Evolutionary conservation across 495 filamentous ascomycete genomes (phyloP).

Genomic region (Bacidia rubella): DNA sequence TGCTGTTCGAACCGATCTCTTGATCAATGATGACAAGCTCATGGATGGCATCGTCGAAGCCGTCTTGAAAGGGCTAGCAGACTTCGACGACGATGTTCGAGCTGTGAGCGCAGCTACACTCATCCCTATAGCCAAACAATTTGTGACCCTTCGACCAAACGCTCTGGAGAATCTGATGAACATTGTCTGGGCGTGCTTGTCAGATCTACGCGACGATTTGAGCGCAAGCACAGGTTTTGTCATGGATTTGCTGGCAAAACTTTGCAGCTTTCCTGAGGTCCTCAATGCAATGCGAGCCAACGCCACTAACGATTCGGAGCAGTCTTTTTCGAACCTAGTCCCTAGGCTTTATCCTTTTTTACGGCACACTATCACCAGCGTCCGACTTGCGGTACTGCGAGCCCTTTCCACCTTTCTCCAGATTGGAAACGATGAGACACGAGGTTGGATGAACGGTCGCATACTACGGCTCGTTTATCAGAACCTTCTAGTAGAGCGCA

Average conservation of each 20-base stretch:
- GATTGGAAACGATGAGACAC: conserved; percentile 67
- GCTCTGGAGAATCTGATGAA: conserved; percentile 71
- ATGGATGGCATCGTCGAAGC: conserved; percentile 85
- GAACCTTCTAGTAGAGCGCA: conserved; percentile 85
- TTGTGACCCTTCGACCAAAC: conserved; percentile 66
- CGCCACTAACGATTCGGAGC: conserved; percentile 64
- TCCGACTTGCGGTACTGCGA: conserved; percentile 82
- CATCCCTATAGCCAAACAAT: conserved; percentile 88
- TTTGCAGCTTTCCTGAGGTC: conserved; percentile 89
- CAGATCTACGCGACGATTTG: conserved; percentile 86
- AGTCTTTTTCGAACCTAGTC: conserved; percentile 83
- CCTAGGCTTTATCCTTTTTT: conserved; percentile 92
- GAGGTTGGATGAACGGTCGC: conserved; percentile 85
- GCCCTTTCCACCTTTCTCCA: conserved; percentile 86
- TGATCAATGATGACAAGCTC: conserved; percentile 66
- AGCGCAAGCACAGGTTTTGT: conserved; percentile 95
- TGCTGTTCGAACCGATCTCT: conserved; percentile 80
- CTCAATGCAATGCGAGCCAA: conserved; percentile 88
- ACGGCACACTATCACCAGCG: conserved; percentile 90
- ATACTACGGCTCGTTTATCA: conserved; percentile 83
- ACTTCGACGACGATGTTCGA: conserved; percentile 89
- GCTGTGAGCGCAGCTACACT: conserved; percentile 93
- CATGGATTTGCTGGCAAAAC: conserved; percentile 91
- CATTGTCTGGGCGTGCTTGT: conserved; percentile 95
- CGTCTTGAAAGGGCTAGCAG: conserved; percentile 87